phyloP scores from a whole-genome alignment of 768 basidiomycete species.

The Dendrothele bispora region DNA sequence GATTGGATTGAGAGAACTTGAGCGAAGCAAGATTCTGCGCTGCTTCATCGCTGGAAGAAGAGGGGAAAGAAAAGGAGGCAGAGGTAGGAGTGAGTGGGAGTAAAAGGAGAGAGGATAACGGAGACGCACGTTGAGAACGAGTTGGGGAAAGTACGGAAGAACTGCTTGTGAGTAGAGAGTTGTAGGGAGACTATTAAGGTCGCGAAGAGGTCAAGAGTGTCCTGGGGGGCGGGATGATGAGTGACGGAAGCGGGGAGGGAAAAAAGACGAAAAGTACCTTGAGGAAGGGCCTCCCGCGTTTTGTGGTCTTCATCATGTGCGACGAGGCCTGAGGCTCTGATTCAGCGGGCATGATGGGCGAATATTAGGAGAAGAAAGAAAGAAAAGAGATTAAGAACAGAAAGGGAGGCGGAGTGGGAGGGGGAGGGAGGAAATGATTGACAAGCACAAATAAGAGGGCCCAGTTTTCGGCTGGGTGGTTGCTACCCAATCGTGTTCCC shows the following conservation, averaged over 20 bases:
- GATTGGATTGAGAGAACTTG: conserved; percentile 99
- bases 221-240: conserved; percentile 47
- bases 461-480: conserved; percentile 1
- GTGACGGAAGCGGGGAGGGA: conserved; percentile 9
- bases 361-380: conserved; percentile 16
- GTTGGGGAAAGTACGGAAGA: conserved; percentile 93
- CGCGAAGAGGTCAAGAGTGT: conserved; percentile 97
- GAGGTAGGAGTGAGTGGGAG: conserved; percentile 8
- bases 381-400: conserved; percentile 25
- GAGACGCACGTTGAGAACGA: conserved; percentile 89
- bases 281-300: conserved; percentile 90
- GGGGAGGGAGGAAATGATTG: conserved; percentile 27
- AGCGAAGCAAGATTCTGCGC: conserved; percentile 90
- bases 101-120: conserved; percentile 10
- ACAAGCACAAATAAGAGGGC: conserved; percentile 31
- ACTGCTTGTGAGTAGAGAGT: conserved; percentile 87
- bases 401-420: conserved; percentile 9
- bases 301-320: conserved; percentile 99
- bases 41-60: conserved; percentile 81
- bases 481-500: not conserved
- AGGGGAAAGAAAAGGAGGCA: conserved; percentile 12
- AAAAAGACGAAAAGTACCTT: conserved; percentile 55
- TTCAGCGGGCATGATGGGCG: conserved; percentile 39
- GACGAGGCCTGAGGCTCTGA: conserved; percentile 61
- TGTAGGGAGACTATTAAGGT: conserved; percentile 94